These are phyloP conservation scores for Pythium apleroticum DNA, from an alignment of 352 stramenopile species.

Conservation along the genomic window DNA sequence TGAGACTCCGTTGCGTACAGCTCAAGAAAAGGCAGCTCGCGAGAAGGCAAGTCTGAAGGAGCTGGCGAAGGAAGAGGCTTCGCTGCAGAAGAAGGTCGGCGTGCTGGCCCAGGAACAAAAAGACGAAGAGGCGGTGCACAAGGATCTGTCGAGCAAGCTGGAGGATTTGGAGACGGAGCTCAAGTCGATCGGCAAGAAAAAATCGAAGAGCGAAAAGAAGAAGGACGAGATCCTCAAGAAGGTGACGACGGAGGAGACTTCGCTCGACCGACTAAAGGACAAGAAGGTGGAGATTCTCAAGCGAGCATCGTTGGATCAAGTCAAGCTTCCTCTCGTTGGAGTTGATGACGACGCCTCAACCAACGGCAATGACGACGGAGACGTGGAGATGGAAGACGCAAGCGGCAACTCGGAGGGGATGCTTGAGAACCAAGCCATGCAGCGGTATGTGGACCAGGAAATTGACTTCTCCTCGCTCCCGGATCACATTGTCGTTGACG, in stretches of 20 bases:
- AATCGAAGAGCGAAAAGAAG: slow-evolving; percentile 62
- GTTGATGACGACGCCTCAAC: slow-evolving; percentile 23
- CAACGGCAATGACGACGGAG: slow-evolving; percentile 27
- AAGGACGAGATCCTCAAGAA: slow-evolving; percentile 76
- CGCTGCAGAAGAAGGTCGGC: slow-evolving; percentile 43
- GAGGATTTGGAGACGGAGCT: slow-evolving; percentile 65
- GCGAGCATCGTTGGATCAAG: slow-evolving; percentile 94
- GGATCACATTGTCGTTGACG: slow-evolving; percentile 61
- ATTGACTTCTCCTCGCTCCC: slow-evolving; percentile 92
- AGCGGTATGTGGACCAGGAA: slow-evolving; percentile 47
- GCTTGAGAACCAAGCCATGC: slow-evolving; percentile 43
- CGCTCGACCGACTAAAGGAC: slow-evolving; percentile 91
- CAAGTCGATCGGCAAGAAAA: slow-evolving; percentile 57
- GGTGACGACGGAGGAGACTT: slow-evolving; percentile 88
- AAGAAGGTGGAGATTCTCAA: slow-evolving; percentile 95
- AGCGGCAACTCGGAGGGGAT: slow-evolving; percentile 39
- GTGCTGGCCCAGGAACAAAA: slow-evolving; percentile 80
- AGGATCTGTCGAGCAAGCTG: slow-evolving; percentile 36
- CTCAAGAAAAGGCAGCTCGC: slow-evolving; percentile 41
- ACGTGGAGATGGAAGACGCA: slow-evolving; percentile 67
- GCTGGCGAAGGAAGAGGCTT: slow-evolving; percentile 49
- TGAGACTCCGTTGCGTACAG: slow-evolving; percentile 40
- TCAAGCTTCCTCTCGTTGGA: slow-evolving; percentile 84
- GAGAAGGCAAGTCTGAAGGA: slow-evolving; percentile 58
- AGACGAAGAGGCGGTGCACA: slow-evolving; percentile 44